Base-by-base conservation (phyloP, 208 protist species). In the Leptomonas seymouri region DNA sequence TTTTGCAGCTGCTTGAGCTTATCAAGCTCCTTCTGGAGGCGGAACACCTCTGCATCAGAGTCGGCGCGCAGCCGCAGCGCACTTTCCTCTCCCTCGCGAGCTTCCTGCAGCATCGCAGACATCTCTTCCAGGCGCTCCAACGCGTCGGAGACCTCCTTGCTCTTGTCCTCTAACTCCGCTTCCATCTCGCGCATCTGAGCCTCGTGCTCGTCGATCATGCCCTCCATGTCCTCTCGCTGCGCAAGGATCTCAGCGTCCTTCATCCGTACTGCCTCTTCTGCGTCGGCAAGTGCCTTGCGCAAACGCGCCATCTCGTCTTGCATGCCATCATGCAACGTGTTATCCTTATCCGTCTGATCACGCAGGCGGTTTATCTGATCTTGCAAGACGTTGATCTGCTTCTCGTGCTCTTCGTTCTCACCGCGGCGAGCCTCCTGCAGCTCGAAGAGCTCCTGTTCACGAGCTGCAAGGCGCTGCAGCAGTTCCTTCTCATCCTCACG, bases 91-190 rank as follows among this genome's bases (percentile, higher is more conserved):
- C 72, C 66, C 50, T 87, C 79, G 31, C 90, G 90, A 0, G 84
- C 90, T 49, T 89, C 83, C 48, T 93, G 76, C 46, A 95, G 68
- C 83, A 95, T 88, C 21, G 78, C 73, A n/a, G 82, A 77, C 74
- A 91, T 81, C 69, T 95, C 86, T 63, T 93, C 86, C 44, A 95
- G 71, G 20, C 73, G 77, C 66, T 87, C 86, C 48, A 95, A 66
- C 3, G 84, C 84, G 48, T 95, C 90, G 18, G 81, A 89, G 11
- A 84, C 82, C 63, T 95, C 90, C 39, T 67, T 61, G 36, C 70
- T 81, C 61, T 87, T 90, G 42, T 60, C 64, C 45, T 90, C 84
- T 21, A 91, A 67, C 57, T 87, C 82, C 20, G 44, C 67, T 36
- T 84, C 77, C 21, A 89, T 48, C 55, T 89, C 78, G 7, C 78